Conservation (phyloP, 495 filamentous ascomycete species). For the Hyaloscypha bicolor region DNA sequence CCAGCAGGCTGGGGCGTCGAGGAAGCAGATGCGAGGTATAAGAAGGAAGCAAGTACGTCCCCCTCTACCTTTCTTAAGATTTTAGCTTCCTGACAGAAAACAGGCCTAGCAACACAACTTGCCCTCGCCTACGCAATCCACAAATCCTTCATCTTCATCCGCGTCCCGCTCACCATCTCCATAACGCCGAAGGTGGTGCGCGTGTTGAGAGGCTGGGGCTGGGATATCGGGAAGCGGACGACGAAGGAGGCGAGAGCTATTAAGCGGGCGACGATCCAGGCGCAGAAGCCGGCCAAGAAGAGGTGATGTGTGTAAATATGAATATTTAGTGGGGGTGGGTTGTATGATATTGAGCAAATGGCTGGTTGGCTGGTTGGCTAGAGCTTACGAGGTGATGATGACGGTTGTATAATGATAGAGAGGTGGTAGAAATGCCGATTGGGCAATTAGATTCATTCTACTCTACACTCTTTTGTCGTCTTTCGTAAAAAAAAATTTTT, state of each 20-base stretch:
- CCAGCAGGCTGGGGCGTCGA: conserved; percentile 54
- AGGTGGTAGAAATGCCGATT: not conserved
- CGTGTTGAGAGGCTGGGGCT: conserved; percentile 79
- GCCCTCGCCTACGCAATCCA: conserved; percentile 96
- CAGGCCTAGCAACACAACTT: conserved; percentile 72
- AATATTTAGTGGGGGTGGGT: not conserved
- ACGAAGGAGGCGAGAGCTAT: conserved; percentile 36
- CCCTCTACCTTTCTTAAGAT: conserved; percentile 17
- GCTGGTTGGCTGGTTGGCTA: not conserved
- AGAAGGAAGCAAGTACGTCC: conserved; percentile 28
- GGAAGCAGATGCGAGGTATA: conserved; percentile 49
- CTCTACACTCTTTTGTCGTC: not conserved
- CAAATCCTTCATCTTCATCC: conserved; percentile 95
- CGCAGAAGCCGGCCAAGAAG: conserved; percentile 11
- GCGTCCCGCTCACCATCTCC: conserved; percentile 86
- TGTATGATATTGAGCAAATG: not conserved
- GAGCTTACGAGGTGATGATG: not conserved
- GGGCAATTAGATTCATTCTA: not conserved
- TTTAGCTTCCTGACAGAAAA: not conserved
- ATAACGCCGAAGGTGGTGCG: conserved; percentile 92
- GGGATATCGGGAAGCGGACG: conserved; percentile 56
- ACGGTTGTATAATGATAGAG: not conserved
- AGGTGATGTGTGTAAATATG: not conserved
- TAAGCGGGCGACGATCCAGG: conserved; percentile 23
- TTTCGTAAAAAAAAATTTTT: too few relatives aligned